Evolutionary conservation across 2,329 filamentous ascomycete genomes (phyloP), one percentile per base, ranked within the genome.

Genomic region (Cladorrhinum sp.): DNA sequence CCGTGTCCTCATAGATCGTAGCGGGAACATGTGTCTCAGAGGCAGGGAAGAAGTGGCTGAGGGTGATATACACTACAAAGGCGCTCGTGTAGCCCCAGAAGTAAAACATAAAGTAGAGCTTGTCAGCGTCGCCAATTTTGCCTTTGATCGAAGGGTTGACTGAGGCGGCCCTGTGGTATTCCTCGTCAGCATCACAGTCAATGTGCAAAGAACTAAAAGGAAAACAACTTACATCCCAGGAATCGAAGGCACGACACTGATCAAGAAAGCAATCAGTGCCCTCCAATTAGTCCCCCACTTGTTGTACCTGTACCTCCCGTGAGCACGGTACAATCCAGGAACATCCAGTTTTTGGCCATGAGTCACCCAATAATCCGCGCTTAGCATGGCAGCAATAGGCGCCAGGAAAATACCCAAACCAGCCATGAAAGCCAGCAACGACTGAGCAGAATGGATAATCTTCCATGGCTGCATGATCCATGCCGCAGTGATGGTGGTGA

Each of bases 361-460:
- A n/a, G 64, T 62, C 6, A 69, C 54, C 66, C 66, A 69, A 61
- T 64, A 69, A 58, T 69, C 67, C 33, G 64, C 65, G 48, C 64
- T 64, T 23, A 69, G 61, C 39, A 69, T 64, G 21, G 68, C 67
- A 2, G 65, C 65, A 39, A 89, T 85, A 0, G 86, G 86, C 0
- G 83, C 86, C 0, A 89, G 75, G 73, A 90, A 89, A 42, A 89
- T 67, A 52, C 74, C 75, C 33, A 77, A 70, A 0, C 86, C 86
- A 28, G 81, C 79, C 81, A 91, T 88, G 74, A 90, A 90, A 50
- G 81, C 81, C 2, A 88, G 74, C 65, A 89, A 83, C 0, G 79
- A 84, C 8, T 75, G 72, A 0, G 86, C 86, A 0, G 81, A 85
- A 42, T 73, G 76, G 16, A 88, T 76, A 63, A 88, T 88, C 73